phyloP scores from a whole-genome alignment of 495 filamentous ascomycete genomes.

The Tuber umbilicatum region DNA sequence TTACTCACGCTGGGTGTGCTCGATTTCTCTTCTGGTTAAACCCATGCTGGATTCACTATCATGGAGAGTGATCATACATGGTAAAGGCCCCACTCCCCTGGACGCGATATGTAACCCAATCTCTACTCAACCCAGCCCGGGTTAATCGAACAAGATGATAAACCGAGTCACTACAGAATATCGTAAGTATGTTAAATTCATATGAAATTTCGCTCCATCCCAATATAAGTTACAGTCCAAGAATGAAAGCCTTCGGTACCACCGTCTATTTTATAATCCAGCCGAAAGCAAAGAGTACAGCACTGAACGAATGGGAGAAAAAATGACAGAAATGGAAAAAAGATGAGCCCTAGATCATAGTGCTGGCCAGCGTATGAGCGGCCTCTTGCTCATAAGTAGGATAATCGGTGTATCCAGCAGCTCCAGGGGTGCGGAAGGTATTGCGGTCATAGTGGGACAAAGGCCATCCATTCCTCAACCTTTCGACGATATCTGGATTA shows the following conservation, averaged over 20 bases:
- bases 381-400: conserved; percentile 31
- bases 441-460: conserved; percentile 53
- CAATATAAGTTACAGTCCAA: not conserved
- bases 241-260: not conserved
- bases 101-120: too few species aligned
- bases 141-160: too few species aligned
- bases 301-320: not conserved
- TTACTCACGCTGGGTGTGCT: too few species aligned
- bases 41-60: too few species aligned
- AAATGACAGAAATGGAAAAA: not conserved
- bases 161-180: too few species aligned
- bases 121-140: too few species aligned
- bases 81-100: too few species aligned
- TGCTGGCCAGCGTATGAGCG: not conserved
- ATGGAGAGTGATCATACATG: too few species aligned
- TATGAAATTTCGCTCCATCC: not conserved
- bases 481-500: conserved; percentile 64
- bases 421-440: conserved; percentile 53
- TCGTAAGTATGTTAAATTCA: not conserved
- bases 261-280: not conserved
- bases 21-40: too few species aligned
- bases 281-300: not conserved
- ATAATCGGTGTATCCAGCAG: conserved; percentile 61
- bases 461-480: conserved; percentile 53
- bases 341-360: not conserved